Conservation (phyloP, 345 rosid genomes). For the Populus ilicifolia region DNA sequence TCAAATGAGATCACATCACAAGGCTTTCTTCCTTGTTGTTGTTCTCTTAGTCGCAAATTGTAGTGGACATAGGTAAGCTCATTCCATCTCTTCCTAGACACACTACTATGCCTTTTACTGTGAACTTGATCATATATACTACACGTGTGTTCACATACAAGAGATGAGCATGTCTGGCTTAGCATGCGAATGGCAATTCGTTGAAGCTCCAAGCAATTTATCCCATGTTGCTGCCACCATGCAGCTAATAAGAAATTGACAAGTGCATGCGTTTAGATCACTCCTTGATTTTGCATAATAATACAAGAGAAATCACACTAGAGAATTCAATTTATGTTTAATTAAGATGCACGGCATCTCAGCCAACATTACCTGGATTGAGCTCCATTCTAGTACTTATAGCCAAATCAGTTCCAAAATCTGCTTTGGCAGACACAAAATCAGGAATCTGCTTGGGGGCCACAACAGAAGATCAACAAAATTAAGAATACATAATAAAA, state of each 20-base stretch:
- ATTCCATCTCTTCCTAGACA: slow-evolving; percentile 50
- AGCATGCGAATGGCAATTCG: slow-evolving; percentile 75
- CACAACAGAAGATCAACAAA: not conserved
- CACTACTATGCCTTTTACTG: slow-evolving; percentile 48
- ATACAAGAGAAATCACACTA: not conserved
- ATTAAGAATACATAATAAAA: not conserved
- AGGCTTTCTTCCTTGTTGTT: slow-evolving; percentile 34
- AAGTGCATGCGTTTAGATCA: not conserved
- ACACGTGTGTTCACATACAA: slow-evolving; percentile 76
- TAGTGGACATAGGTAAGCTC: slow-evolving; percentile 71
- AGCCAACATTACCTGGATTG: slow-evolving; percentile 60
- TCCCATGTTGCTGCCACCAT: slow-evolving; percentile 90
- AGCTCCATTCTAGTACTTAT: slow-evolving; percentile 74
- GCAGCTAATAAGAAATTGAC: slow-evolving; percentile 42
- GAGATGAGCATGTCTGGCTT: slow-evolving; percentile 79
- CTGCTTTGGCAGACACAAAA: slow-evolving; percentile 71
- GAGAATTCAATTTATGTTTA: slow-evolving; percentile 7
- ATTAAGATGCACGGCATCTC: not conserved
- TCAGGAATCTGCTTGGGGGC: slow-evolving; percentile 61
- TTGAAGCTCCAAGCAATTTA: slow-evolving; percentile 80
- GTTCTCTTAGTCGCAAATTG: slow-evolving; percentile 65
- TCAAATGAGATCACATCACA: slow-evolving; percentile 46
- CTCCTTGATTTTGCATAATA: not conserved
- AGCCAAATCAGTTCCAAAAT: slow-evolving; percentile 75
- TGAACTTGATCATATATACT: slow-evolving; percentile 59